Evolutionary conservation across 495 filamentous ascomycete species (phyloP), one percentile per base, ranked within the genome.

Genomic region (Clohesyomyces aquaticus): DNA sequence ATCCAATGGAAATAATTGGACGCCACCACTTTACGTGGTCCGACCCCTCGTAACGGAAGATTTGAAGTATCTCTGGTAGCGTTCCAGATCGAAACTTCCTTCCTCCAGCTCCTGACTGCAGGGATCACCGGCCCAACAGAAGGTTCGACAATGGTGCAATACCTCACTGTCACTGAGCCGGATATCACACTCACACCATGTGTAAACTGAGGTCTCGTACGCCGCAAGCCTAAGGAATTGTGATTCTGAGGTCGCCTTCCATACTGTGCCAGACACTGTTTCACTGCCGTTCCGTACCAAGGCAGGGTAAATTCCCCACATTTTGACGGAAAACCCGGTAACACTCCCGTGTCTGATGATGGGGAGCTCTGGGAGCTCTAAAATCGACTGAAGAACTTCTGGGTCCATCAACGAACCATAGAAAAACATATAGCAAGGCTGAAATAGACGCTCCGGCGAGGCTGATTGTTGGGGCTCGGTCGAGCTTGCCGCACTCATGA

Each of bases 341-440:
- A 67, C 49, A 16, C 18, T 50, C 1, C 18, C 65, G 1, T 10
- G 28, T 19, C 19, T 22, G 6, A 59, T 14, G 2, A 22, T 22
- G 6, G 65, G 65, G 1, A 25, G 9, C 32, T 28, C 4, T 12
- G 43, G 21, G 1, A 67, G 46, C 3, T 21, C 10, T 25, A 58
- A 22, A 22, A 67, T 46, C 10, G 26, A 12, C 58, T 62, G 41
- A 3, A 67, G 58, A 19, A 63, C 52, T 27, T 67, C 52, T 14
- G 59, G 50, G 29, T 62, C 59, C 65, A 62, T 62, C 10, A 59
- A 46, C 10, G 59, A 62, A 35, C 65, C 65, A 42, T 67, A 67
- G 59, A 67, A 67, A 46, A 67, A 67, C 52, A 67, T 57, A 41
- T 54, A 35, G 32, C 41, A 61, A 14, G 56, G 61, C 32, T 21